Base-by-base conservation (phyloP, 805 yeast genomes). In the Cyberlindnera amylophila region DNA sequence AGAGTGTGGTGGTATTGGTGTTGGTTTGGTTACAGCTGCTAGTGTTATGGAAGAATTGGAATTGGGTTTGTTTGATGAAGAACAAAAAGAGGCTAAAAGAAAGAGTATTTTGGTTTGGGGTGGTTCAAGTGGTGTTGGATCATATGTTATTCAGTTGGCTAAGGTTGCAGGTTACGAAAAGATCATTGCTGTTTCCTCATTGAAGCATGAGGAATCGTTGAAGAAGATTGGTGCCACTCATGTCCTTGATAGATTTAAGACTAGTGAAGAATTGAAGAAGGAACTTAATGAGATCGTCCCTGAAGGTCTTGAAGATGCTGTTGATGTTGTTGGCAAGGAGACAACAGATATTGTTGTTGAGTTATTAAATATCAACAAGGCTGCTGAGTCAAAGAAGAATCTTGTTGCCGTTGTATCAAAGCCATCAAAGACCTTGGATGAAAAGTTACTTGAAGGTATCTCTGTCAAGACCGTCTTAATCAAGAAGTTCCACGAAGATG, bases 61-160 rank as follows among this genome's bases (percentile, higher is more conserved):
- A 1, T 42, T 49, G 16, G 50, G 54, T 11, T 32, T 56, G 18
- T 52, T 54, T 17, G 50, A 41, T 10, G 38, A 43, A 11, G 40
- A 46, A 26, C 39, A 42, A 11, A 33, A 37, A 1, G 34, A 11
- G 17, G 32, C 42, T 18, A 11, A 38, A 37, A 34, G 38, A 4
- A 36, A 38, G 37, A 24, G 50, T 27, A 39, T 68, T 11, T 42
- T 69, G 6, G 59, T 72, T n/a, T 72, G 76, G 76, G 77, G 77
- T 29, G 77, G 73, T 4, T 64, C 72, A 5, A 68, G 74, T 17
- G 71, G 70, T 28, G 75, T 72, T 32, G 77, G 75, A 0, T 54
- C 70, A 6, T 71, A 68, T 46, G 53, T 66, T 11, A 61, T 67
- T 12, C 77, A 72, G 49, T 45, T 71, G 29, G 72, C 74, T 1